Percentiles rank a stretch among this genome's conserved stretches.
phyloP scores from a whole-genome alignment of 257 asterid species.

The Salvia rosmarinus region DNA sequence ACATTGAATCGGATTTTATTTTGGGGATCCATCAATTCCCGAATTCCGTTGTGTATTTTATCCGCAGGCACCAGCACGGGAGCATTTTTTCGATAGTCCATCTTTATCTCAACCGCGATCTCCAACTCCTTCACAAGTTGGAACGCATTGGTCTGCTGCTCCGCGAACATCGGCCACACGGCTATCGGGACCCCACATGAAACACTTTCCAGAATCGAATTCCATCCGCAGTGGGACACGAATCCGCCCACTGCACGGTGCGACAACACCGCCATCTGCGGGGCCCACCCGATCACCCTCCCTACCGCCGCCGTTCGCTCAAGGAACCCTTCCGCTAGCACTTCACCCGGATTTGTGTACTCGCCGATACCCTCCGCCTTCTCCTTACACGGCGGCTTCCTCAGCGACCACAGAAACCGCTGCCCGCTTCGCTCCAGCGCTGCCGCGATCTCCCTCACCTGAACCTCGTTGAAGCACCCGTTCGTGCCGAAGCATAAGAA shows the following conservation, averaged over 20 bases:
- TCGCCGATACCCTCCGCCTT: slow-evolving; percentile 4
- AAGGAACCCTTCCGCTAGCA: slow-evolving; percentile 44
- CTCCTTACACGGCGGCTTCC: slow-evolving; percentile 36
- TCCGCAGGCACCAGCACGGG: no score
- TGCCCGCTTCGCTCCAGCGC: slow-evolving; percentile 40
- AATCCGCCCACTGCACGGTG: slow-evolving; percentile 55
- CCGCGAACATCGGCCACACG: slow-evolving; percentile 48
- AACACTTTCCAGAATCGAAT: slow-evolving; percentile 48
- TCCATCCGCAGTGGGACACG: slow-evolving; percentile 61
- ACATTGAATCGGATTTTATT: no score
- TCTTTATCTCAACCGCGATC: slow-evolving; percentile 37
- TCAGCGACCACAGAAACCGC: slow-evolving; percentile 51
- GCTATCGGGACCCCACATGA: slow-evolving; percentile 57
- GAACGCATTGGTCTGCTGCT: slow-evolving; percentile 54
- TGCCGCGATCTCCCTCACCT: slow-evolving; percentile 46
- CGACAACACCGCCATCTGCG: slow-evolving; percentile 44
- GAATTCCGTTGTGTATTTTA: no score
- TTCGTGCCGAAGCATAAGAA: slow-evolving; percentile 46
- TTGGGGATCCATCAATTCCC: no score
- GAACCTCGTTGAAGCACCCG: slow-evolving; percentile 35
- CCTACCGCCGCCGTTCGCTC: slow-evolving; percentile 32
- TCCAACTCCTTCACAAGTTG: slow-evolving; percentile 44
- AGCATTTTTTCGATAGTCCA: slow-evolving; percentile 33
- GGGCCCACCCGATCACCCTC: slow-evolving; percentile 58
- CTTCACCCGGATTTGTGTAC: slow-evolving; percentile 23